Percentiles rank a stretch among this genome's conserved stretches.
These are phyloP conservation scores for Phylloporus sp. DNA, from an alignment of 1,284 basidiomycete species.

Conservation along the genomic window DNA sequence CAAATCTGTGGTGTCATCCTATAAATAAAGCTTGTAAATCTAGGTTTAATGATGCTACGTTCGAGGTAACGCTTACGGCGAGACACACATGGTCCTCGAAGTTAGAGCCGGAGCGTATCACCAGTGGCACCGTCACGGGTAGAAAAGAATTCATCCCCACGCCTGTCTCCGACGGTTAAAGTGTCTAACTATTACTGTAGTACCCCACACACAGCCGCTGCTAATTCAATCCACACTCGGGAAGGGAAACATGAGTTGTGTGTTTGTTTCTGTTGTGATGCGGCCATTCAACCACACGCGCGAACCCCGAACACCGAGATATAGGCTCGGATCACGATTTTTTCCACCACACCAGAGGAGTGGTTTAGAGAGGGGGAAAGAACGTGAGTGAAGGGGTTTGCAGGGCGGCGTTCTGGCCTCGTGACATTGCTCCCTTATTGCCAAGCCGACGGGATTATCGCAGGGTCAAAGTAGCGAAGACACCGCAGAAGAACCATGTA, in stretches of 20 bases:
- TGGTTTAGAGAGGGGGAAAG: no score
- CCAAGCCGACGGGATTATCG: conserved; percentile 15
- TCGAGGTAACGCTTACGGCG: conserved; percentile 5
- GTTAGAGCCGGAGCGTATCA: background rate
- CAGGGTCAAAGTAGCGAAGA: background rate
- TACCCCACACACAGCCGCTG: conserved; percentile 1
- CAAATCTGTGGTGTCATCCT: background rate
- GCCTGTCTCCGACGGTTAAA: background rate
- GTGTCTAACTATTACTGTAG: background rate
- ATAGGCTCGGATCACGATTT: background rate
- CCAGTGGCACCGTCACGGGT: background rate
- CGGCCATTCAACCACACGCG: background rate
- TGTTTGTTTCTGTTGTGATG: conserved; percentile 8
- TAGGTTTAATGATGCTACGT: conserved; percentile 18
- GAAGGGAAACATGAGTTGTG: background rate
- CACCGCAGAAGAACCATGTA: conserved; percentile 1
- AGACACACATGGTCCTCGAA: conserved; percentile 13
- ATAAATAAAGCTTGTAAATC: background rate
- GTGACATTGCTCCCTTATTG: conserved; percentile 1
- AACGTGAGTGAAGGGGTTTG: background rate
- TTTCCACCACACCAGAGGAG: no score
- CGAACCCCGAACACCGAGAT: conserved; percentile 2
- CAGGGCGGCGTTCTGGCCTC: conserved; percentile 3
- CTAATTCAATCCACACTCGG: background rate
- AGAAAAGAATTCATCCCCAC: background rate